Conservation (phyloP, 2,329 filamentous ascomycete species). For the Sporothrix globosa region DNA sequence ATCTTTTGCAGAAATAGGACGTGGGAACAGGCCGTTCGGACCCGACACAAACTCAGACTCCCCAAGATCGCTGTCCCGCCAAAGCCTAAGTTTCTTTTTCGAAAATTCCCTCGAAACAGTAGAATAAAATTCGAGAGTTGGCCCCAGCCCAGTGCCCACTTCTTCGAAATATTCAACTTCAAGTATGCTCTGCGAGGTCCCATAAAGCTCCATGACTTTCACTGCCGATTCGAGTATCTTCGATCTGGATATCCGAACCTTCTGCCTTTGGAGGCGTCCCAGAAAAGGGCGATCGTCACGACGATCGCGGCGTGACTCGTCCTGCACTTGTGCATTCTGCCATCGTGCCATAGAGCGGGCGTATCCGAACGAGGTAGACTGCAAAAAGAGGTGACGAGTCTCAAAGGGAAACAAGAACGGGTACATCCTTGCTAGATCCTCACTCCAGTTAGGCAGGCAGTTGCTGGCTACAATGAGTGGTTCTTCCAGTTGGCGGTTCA, state of each 20-base stretch:
- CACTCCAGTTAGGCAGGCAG: slow-evolving; percentile 92
- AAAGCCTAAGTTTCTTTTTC: slow-evolving; percentile 94
- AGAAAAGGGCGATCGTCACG: slow-evolving; percentile 90
- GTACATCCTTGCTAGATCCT: slow-evolving; percentile 89
- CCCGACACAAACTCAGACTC: slow-evolving; percentile 81
- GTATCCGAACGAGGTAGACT: slow-evolving; percentile 98
- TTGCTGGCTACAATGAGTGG: slow-evolving; percentile 96
- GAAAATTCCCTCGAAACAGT: slow-evolving; percentile 96
- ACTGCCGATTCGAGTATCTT: slow-evolving; percentile 95
- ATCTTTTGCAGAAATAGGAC: slow-evolving; percentile 82
- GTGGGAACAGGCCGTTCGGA: slow-evolving; percentile 83
- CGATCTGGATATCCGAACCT: slow-evolving; percentile 94
- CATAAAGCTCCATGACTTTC: slow-evolving; percentile 99
- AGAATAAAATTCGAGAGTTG: slow-evolving; percentile 96
- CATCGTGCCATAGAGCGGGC: slow-evolving; percentile 95
- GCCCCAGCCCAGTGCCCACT: slow-evolving; percentile 92
- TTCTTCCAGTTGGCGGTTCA: slow-evolving; percentile 95
- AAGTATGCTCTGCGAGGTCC: slow-evolving; percentile 90
- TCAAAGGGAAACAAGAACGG: slow-evolving; percentile 98
- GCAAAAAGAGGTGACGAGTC: slow-evolving; percentile 92
- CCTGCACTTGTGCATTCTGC: slow-evolving; percentile 86
- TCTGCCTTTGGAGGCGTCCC: slow-evolving; percentile 89
- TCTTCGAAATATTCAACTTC: slow-evolving; percentile 99
- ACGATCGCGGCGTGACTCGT: slow-evolving; percentile 78
- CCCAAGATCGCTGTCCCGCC: slow-evolving; percentile 84